Percentiles rank a stretch among this genome's conserved stretches.
phyloP scores from a whole-genome alignment of 371 early-diverging fungal species.

The Mucor circinelloides region DNA sequence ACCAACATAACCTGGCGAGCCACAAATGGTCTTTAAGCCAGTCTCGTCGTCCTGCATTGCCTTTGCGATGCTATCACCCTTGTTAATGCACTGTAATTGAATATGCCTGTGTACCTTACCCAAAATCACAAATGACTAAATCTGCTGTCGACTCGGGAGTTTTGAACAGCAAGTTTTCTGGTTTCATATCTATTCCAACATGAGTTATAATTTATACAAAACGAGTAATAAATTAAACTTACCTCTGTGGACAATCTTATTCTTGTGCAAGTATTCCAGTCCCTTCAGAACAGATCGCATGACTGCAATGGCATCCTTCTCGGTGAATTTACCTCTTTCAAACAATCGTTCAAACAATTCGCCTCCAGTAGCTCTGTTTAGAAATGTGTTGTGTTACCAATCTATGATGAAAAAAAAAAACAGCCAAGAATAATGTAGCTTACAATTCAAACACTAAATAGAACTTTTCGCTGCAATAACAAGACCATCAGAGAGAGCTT shows the following conservation, averaged over 20 bases:
- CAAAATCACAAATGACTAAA: conserved; percentile 68
- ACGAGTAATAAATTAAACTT: not conserved
- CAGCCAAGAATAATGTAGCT: not conserved
- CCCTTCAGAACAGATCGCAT: conserved; percentile 67
- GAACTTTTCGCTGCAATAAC: conserved; percentile 54
- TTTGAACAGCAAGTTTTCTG: conserved; percentile 78
- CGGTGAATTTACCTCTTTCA: conserved; percentile 83
- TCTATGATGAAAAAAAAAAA: not conserved
- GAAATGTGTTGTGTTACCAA: not conserved
- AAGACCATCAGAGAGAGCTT: not conserved
- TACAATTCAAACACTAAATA: conserved; percentile 88
- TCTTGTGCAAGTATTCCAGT: conserved; percentile 67
- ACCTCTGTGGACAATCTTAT: conserved; percentile 72
- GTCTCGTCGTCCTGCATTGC: conserved; percentile 45
- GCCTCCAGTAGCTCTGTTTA: conserved; percentile 73
- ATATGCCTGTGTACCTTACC: conserved; percentile 32
- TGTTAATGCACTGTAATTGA: not conserved
- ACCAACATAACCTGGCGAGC: conserved; percentile 58
- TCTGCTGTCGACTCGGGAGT: conserved; percentile 59
- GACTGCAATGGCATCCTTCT: conserved; percentile 77
- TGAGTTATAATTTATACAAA: not conserved
- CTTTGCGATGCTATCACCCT: conserved; percentile 49
- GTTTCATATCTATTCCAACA: conserved; percentile 64
- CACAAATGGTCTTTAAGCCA: conserved; percentile 59
- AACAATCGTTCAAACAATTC: conserved; percentile 90